Evolutionary conservation across 441 rosid species (phyloP).

Genomic region (Gossypium aridum): DNA sequence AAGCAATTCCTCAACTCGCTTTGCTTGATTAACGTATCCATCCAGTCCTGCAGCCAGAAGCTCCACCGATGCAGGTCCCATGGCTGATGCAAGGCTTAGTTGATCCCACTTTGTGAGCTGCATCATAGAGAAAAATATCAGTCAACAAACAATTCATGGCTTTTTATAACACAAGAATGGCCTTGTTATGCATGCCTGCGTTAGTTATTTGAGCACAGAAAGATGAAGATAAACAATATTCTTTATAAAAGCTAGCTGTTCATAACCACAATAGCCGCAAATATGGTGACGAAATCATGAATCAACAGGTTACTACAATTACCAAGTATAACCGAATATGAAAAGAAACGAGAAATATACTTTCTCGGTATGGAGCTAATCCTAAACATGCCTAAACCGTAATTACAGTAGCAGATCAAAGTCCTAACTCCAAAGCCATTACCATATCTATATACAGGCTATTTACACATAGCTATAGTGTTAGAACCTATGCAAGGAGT

Average conservation of each 20-base stretch:
- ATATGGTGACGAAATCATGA: neutral
- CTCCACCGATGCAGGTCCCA: conserved; percentile 92
- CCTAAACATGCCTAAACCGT: neutral
- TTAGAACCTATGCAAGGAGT: neutral
- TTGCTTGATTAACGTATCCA: conserved; percentile 64
- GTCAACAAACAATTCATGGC: neutral
- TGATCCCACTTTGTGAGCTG: conserved; percentile 88
- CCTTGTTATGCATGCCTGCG: neutral
- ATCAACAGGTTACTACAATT: neutral
- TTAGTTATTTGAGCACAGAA: neutral
- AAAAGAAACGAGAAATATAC: neutral
- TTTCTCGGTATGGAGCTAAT: neutral
- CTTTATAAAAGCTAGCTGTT: neutral
- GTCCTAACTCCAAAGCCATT: neutral
- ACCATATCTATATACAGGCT: neutral
- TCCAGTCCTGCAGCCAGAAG: conserved; percentile 76
- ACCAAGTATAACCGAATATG: neutral
- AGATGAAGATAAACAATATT: neutral
- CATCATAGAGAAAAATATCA: conserved; percentile 12
- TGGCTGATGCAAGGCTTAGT: conserved; percentile 63
- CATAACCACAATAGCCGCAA: neutral
- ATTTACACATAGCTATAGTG: neutral
- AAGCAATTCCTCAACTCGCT: conserved; percentile 68
- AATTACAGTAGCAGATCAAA: neutral
- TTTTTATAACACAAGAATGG: neutral